Evolutionary conservation across 1,139 yeast genomes (phyloP), one percentile per base, ranked within the genome.

Genomic region (Saccharomyces hybrid): DNA sequence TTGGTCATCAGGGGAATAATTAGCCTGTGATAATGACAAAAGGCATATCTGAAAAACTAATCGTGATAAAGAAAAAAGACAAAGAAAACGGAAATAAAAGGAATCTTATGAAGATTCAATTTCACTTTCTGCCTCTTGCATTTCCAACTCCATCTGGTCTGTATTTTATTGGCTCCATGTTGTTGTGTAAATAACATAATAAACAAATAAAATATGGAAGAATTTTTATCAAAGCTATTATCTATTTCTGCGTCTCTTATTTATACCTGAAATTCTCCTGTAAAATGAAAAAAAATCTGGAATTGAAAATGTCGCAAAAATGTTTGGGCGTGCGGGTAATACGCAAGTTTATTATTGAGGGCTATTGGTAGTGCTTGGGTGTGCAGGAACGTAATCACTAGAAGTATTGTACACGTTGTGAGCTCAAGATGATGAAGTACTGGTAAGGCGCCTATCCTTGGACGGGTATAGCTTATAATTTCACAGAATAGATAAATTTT

Each of bases 1-100:
- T 59, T 61, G 65, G 70, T 67, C 70, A 67, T 67, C 70, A 67
- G 63, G 58, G 70, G 68, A 57, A 59, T 55, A 52, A 51, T 38
- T 38, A 38, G 42, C 42, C 42, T 38, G 42, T 38, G 42, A 38
- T 38, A 38, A 38, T 14, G 42, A 38, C 42, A 16, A 38, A 38
- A 38, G 42, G 11, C 42, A 38, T 38, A 38, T 38, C 42, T 38
- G 23, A 38, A 14, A 38, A 38, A 38, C 42, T 38, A 38, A 38
- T 38, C 42, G 23, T 38, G 42, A 38, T 38, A 38, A 38, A 38
- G 42, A 38, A 38, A 8, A 16, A 14, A 38, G 23, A 19, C 23
- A 19, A 16, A 8, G 9, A 38, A 16, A 16, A 38, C 5, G 23
- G 42, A 38, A 8, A 16, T 19, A 19, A 38, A 38, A 38, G 23